Percentiles rank a stretch among this genome's conserved stretches.
Evolutionary conservation across 768 basidiomycete genomes (phyloP).

Genomic region (Leccinum variicolor): DNA sequence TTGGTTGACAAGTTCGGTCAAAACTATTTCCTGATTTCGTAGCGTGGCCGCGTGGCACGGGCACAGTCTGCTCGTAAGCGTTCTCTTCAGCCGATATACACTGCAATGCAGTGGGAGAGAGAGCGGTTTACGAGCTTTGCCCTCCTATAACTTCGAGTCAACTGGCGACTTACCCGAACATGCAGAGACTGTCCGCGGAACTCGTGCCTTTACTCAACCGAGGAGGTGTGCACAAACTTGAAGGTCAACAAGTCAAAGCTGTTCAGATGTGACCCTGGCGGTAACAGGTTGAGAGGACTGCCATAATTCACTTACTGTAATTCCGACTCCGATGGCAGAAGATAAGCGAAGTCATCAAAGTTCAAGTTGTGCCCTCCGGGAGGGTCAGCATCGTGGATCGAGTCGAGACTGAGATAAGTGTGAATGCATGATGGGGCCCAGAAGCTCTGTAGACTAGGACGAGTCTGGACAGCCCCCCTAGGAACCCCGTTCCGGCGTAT

Average conservation of each 20-base stretch:
- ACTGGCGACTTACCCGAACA: conserved; percentile 1
- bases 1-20: conserved; percentile 1
- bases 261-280: neutral
- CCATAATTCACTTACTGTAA: neutral
- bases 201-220: neutral
- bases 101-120: neutral
- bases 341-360: neutral
- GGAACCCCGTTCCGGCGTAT: neutral
- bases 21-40: conserved; percentile 3
- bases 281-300: neutral
- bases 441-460: neutral
- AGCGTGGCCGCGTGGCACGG: neutral
- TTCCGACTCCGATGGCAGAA: neutral
- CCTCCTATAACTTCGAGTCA: neutral
- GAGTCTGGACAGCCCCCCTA: neutral
- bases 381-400: neutral
- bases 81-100: neutral
- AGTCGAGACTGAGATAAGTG: neutral
- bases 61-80: neutral
- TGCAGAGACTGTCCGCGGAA: neutral
- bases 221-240: neutral
- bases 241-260: conserved; percentile 1
- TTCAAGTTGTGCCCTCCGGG: neutral
- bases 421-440: neutral
- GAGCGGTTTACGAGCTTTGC: neutral